Evolutionary conservation across 2,329 filamentous ascomycete genomes (phyloP).

Genomic region (Aspergillus sp.): DNA sequence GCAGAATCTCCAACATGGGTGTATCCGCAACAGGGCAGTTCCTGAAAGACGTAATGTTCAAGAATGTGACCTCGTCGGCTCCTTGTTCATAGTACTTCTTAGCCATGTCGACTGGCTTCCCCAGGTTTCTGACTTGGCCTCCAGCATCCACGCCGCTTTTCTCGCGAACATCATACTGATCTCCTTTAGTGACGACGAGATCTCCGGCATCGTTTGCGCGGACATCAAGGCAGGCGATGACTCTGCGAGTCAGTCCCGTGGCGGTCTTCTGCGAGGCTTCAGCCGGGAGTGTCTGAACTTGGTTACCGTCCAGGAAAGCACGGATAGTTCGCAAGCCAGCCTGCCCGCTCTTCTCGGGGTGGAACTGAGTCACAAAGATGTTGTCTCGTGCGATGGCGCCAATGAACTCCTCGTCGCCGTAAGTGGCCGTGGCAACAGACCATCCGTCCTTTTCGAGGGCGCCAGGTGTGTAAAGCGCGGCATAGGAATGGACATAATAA

Average conservation of each 20-base stretch:
- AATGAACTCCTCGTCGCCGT: constrained; percentile 86
- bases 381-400: constrained; percentile 85
- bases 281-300: constrained; percentile 53
- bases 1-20: constrained; percentile 93
- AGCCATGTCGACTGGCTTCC: constrained; percentile 95
- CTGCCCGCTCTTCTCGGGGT: constrained; percentile 93
- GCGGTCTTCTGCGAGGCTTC: constrained; percentile 20
- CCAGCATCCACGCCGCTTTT: constrained; percentile 62
- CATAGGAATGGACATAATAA: constrained; percentile 98
- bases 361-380: constrained; percentile 90
- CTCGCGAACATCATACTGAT: constrained; percentile 97
- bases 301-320: constrained; percentile 77
- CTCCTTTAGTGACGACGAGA: constrained; percentile 95
- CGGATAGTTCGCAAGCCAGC: constrained; percentile 81
- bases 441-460: constrained; percentile 79
- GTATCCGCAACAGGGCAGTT: constrained; percentile 90
- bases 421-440: constrained; percentile 86
- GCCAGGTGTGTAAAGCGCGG: constrained; percentile 70
- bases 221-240: constrained; percentile 96
- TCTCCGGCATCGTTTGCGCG: constrained; percentile 92
- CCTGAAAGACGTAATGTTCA: constrained; percentile 97
- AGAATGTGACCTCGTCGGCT: constrained; percentile 93
- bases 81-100: constrained; percentile 93
- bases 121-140: constrained; percentile 79
- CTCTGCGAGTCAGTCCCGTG: constrained; percentile 81